Evolutionary conservation across 441 rosid species (phyloP).

Genomic region (Erodium chrysanthum): DNA sequence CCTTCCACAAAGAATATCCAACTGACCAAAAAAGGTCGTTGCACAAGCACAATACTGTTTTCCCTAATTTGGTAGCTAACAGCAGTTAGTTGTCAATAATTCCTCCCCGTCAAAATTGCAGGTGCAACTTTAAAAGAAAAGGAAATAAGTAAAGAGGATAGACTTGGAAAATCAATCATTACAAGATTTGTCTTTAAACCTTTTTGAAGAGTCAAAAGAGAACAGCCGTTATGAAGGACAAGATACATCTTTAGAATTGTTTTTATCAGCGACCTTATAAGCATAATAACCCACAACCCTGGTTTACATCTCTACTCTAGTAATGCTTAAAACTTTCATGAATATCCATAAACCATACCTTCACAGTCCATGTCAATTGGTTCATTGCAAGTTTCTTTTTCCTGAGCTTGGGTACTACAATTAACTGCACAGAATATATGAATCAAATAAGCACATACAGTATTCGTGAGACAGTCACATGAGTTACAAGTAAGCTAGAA

Average conservation of each 20-base stretch:
- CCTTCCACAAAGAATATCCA: not conserved
- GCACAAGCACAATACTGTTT: not conserved
- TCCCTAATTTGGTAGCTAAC: not conserved
- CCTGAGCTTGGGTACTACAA: not conserved
- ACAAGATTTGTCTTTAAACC: not conserved
- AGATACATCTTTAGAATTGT: not conserved
- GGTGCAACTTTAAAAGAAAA: not conserved
- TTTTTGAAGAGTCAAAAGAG: not conserved
- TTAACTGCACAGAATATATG: not conserved
- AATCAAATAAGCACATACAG: not conserved
- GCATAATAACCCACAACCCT: no score
- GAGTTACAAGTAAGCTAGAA: not conserved
- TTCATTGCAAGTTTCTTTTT: constrained; percentile 5
- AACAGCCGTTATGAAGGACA: not conserved
- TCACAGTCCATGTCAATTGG: not conserved
- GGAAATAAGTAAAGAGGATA: constrained; percentile 4
- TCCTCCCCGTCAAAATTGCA: not conserved
- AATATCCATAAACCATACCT: not conserved
- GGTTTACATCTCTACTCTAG: no score
- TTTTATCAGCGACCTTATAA: no score
- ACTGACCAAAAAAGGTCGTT: not conserved
- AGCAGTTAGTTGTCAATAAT: not conserved
- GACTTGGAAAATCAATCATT: not conserved
- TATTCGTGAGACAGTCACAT: not conserved
- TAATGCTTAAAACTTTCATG: not conserved